These are phyloP conservation scores for Coniochaeta pulveracea DNA, from an alignment of 2,329 filamentous ascomycete species.

Conservation along the genomic window DNA sequence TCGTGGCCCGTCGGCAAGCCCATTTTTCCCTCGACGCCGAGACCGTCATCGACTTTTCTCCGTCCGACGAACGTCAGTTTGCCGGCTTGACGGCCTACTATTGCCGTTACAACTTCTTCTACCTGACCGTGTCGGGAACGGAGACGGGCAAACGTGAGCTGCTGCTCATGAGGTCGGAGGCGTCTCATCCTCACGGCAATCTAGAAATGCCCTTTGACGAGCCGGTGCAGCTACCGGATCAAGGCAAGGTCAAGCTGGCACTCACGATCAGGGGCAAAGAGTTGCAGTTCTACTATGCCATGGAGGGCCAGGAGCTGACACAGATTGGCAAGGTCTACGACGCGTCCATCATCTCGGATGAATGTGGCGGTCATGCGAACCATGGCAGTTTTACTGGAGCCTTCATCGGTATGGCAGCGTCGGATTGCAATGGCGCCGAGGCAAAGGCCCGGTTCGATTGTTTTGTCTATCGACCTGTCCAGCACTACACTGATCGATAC, in stretches of 20 bases:
- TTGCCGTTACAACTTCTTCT: constrained; percentile 55
- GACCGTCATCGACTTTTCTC: constrained; percentile 40
- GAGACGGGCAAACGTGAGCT: constrained; percentile 45
- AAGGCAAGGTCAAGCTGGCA: constrained; percentile 42
- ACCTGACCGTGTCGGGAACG: constrained; percentile 46
- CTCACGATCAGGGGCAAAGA: constrained; percentile 36
- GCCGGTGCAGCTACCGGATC: constrained; percentile 36
- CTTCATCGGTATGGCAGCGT: constrained; percentile 44
- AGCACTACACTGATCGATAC: constrained; percentile 36
- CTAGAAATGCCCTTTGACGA: constrained; percentile 29
- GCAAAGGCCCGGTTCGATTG: constrained; percentile 36
- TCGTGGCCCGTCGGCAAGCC: constrained; percentile 42
- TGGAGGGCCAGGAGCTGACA: constrained; percentile 30
- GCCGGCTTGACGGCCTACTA: constrained; percentile 52
- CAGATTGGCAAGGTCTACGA: constrained; percentile 44
- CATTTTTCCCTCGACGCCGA: constrained; percentile 52
- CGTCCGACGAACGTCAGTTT: constrained; percentile 47
- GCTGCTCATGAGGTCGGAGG: constrained; percentile 43
- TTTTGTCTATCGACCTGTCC: constrained; percentile 36
- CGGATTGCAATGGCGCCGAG: constrained; percentile 41
- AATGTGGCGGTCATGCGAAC: constrained; percentile 49
- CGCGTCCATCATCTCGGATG: constrained; percentile 48
- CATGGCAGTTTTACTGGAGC: constrained; percentile 55
- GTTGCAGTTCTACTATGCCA: constrained; percentile 45
- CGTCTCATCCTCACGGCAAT: constrained; percentile 39